Evolutionary conservation across 768 basidiomycete genomes (phyloP).

Genomic region (Antrodiella citrinella): DNA sequence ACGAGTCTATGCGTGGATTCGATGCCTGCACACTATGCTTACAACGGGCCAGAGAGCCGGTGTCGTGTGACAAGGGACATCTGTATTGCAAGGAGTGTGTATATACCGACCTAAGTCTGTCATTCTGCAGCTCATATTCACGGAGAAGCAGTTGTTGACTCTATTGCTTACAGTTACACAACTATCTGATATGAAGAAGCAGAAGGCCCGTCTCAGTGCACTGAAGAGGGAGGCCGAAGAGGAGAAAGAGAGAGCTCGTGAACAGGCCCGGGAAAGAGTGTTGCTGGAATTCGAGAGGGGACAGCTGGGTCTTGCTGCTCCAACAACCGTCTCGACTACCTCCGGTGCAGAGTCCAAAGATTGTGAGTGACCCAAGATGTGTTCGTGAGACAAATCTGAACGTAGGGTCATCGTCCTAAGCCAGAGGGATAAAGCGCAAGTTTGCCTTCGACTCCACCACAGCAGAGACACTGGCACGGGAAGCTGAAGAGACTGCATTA

Average conservation of each 20-base stretch:
- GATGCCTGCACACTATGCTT: constrained; percentile 89
- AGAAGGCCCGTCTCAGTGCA: constrained; percentile 70
- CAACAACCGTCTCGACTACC: constrained; percentile 31
- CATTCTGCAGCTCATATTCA: not conserved
- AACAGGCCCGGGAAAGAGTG: constrained; percentile 82
- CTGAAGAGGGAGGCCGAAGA: constrained; percentile 75
- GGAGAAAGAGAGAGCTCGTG: constrained; percentile 59
- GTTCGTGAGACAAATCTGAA: too few species aligned
- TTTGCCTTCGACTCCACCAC: constrained; percentile 72
- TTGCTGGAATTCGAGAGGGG: constrained; percentile 84
- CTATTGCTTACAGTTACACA: constrained; percentile 57
- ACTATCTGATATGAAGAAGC: constrained; percentile 89
- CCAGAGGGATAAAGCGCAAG: constrained; percentile 69
- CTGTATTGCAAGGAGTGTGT: constrained; percentile 95
- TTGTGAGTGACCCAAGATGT: too few species aligned
- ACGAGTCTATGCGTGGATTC: constrained; percentile 88
- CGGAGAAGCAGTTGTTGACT: not conserved
- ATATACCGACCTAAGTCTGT: constrained; percentile 73
- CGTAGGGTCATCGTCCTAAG: constrained; percentile 29
- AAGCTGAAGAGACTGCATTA: constrained; percentile 86
- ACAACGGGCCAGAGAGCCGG: constrained; percentile 72
- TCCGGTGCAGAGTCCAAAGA: constrained; percentile 32
- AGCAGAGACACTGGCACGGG: constrained; percentile 62
- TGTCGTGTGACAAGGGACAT: constrained; percentile 81
- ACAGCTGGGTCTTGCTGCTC: constrained; percentile 61